Base-by-base conservation (phyloP, 1,284 basidiomycete species). In the Sphaerobolus stellatus region DNA sequence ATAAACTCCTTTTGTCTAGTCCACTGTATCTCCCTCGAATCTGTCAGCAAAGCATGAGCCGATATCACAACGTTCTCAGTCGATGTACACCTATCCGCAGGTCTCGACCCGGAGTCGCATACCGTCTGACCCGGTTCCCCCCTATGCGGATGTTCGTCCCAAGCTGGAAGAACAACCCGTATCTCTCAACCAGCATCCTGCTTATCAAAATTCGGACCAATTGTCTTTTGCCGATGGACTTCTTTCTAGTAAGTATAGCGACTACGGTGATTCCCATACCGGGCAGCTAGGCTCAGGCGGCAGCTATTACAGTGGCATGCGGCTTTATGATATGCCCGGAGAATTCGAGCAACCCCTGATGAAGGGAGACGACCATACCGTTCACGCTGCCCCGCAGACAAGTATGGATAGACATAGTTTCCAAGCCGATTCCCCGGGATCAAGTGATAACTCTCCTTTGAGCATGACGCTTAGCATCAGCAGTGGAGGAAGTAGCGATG, bases 381-480 rank as follows among this genome's bases (percentile, higher is more conserved):
- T 43, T 24, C n/a, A n/a, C 40, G n/a, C 25, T 43, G 40, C 25
- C n/a, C 13, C 13, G 33, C 18, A 36, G 40, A 20, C 25, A 43
- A 8, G 18, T 7, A 43, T 20, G 40, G 40, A 18, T 9, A 18
- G 25, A 24, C 40, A 43, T 43, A 52, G 40, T 5, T 29, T 44
- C 24, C 11, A 30, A 2, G 11, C 50, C 18, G 43, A 30, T 2
- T 46, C 50, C 2, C 41, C 50, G 33, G 24, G 22, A 13, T 29
- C 50, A 5, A 41, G 41, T 20, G 27, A 52, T 45, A 31, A 52
- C 41, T 52, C 50, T 8, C 50, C 50, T 5, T 5, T 46, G 20
- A 52, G 50, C 29, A 24, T 31, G 27, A 20, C 50, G 13, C 20
- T 52, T 18, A 52, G 50, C 41, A 45, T 52, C 43, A 52, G 41